A percentile compares a stretch with the other conserved stretches of the same genome.
Conservation (phyloP, 306 rosid species). For the Biancaea sappan region DNA sequence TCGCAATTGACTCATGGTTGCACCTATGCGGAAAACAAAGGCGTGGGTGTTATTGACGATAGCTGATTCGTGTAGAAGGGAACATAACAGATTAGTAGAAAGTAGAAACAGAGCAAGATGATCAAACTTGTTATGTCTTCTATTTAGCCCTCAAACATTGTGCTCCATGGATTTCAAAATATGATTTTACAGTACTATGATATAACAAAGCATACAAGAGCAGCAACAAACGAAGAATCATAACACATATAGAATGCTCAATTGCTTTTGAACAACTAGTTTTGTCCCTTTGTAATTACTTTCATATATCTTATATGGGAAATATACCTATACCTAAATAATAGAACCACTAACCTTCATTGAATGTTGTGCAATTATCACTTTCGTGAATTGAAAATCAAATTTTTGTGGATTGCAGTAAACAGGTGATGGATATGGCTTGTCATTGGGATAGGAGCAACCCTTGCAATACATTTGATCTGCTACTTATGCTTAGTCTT, state of each 20-base stretch:
- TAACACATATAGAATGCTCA: not conserved
- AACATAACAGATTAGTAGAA: too few relatives aligned
- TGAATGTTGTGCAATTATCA: not conserved
- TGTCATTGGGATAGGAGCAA: conserved; percentile 19
- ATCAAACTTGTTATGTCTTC: not conserved
- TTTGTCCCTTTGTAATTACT: too few relatives aligned
- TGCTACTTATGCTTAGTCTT: conserved; percentile 12
- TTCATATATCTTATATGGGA: too few relatives aligned
- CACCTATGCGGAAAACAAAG: too few relatives aligned
- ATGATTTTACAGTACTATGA: not conserved
- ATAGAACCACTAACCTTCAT: not conserved
- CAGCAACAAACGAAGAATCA: not conserved
- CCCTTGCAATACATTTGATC: not conserved
- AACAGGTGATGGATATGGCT: conserved; percentile 41
- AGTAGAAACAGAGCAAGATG: too few relatives aligned
- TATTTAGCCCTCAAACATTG: not conserved
- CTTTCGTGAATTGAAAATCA: not conserved
- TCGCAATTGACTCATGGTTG: too few relatives aligned
- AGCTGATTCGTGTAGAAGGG: too few relatives aligned
- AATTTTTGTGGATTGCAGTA: conserved; percentile 9
- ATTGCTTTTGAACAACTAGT: not conserved
- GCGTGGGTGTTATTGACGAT: too few relatives aligned
- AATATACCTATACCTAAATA: too few relatives aligned
- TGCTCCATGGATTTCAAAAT: not conserved
- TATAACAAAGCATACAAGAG: not conserved